These are phyloP conservation scores for Alternaria solani DNA, from an alignment of 2,329 filamentous ascomycete species.

Conservation along the genomic window DNA sequence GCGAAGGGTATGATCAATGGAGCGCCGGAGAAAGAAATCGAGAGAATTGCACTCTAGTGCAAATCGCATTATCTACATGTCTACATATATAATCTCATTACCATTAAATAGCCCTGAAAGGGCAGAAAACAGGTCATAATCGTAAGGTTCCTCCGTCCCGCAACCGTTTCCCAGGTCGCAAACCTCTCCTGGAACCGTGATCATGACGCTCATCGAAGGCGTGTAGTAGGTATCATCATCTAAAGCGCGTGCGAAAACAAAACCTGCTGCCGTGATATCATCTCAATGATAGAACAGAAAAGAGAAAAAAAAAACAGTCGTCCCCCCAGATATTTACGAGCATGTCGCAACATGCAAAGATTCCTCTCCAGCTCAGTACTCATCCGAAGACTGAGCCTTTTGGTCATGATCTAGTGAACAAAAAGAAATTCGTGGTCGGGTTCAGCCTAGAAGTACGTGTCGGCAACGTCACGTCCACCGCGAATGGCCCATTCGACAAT, in stretches of 20 bases:
- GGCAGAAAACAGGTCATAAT: constrained; percentile 19
- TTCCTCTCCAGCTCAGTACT: background rate
- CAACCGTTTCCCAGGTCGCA: background rate
- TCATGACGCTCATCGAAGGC: constrained; percentile 43
- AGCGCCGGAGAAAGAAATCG: background rate
- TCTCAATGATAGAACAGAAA: background rate
- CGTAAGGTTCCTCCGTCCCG: constrained; percentile 9
- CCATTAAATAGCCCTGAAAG: constrained; percentile 2
- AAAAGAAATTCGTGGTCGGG: background rate
- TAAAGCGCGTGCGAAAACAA: constrained; percentile 6
- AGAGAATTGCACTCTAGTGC: background rate
- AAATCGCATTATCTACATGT: background rate
- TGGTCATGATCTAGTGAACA: constrained; percentile 4
- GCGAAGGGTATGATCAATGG: too few relatives aligned
- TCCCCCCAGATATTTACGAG: background rate
- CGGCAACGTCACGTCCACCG: constrained; percentile 46
- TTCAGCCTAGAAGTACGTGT: constrained; percentile 39
- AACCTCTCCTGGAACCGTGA: constrained; percentile 18
- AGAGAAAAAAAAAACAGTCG: background rate
- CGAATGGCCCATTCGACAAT: constrained; percentile 50
- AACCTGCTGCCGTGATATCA: constrained; percentile 20
- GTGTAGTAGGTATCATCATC: constrained; percentile 8
- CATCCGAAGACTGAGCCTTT: background rate
- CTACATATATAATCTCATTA: constrained; percentile 7
- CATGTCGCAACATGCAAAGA: background rate